These are phyloP conservation scores for Trametes villosa DNA, from an alignment of 768 basidiomycete species.

Conservation along the genomic window DNA sequence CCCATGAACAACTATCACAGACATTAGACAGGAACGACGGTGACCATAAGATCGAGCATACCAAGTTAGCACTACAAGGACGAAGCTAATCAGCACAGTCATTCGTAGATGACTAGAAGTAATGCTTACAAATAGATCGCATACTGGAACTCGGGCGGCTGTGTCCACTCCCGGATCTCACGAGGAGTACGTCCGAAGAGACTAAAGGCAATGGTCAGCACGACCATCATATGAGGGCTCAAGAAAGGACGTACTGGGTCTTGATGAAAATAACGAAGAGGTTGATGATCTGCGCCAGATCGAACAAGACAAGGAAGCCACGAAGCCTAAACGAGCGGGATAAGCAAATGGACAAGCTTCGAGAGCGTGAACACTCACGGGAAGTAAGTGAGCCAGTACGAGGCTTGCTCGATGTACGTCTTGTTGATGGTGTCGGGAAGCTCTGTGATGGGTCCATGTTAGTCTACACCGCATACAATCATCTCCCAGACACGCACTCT, in stretches of 20 bases:
- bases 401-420: slow-evolving; percentile 90
- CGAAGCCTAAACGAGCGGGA: slow-evolving; percentile 60
- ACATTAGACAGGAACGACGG: neutral
- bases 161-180: slow-evolving; percentile 88
- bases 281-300: slow-evolving; percentile 94
- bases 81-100: neutral
- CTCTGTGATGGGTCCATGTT: slow-evolving; percentile 42
- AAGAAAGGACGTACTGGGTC: slow-evolving; percentile 56
- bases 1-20: slow-evolving; percentile 74
- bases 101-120: neutral
- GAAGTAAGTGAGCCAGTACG: slow-evolving; percentile 94
- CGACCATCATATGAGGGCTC: neutral
- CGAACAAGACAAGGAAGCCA: slow-evolving; percentile 93
- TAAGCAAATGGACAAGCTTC: neutral
- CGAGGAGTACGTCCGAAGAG: slow-evolving; percentile 88
- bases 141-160: slow-evolving; percentile 89
- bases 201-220: slow-evolving; percentile 40
- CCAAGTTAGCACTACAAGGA: slow-evolving; percentile 15
- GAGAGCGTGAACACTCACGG: slow-evolving; percentile 52
- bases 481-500: slow-evolving; percentile 38
- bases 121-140: slow-evolving; percentile 78
- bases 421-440: slow-evolving; percentile 75
- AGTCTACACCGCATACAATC: neutral
- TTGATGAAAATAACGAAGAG: slow-evolving; percentile 84
- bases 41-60: neutral